Conservation (phyloP, 164 flowering plant genomes). For the Vitis riparia region DNA sequence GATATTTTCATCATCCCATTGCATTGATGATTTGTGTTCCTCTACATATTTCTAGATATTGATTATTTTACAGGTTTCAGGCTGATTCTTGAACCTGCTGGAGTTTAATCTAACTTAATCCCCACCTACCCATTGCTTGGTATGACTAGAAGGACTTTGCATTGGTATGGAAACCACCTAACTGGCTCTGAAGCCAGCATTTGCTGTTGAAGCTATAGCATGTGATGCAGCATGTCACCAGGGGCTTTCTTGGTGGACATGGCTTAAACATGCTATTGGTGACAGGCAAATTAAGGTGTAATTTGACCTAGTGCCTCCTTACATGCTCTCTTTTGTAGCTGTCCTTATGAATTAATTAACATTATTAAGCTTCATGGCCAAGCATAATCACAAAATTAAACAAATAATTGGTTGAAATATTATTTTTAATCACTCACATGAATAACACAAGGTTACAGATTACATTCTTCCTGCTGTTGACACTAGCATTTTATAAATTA, state of each 20-base stretch:
- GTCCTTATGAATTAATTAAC: not conserved
- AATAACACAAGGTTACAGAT: not conserved
- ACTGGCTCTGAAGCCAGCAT: not conserved
- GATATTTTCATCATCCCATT: too few relatives aligned
- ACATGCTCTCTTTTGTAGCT: constrained; percentile 2
- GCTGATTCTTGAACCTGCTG: too few relatives aligned
- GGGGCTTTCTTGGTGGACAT: not conserved
- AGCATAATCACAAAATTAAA: constrained; percentile 8
- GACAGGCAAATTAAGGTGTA: constrained; percentile 8
- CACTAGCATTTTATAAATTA: not conserved
- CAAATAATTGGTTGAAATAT: not conserved
- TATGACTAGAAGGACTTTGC: not conserved
- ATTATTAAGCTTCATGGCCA: constrained; percentile 3
- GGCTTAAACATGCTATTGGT: not conserved
- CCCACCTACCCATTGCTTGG: too few relatives aligned
- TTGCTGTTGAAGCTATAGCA: too few relatives aligned
- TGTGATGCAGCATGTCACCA: too few relatives aligned
- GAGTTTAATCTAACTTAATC: too few relatives aligned
- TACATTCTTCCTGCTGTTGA: not conserved
- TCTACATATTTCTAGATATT: too few relatives aligned
- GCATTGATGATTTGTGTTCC: too few relatives aligned
- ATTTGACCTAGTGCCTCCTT: not conserved
- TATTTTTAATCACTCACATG: not conserved
- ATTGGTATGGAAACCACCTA: not conserved
- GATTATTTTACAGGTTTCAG: too few relatives aligned